Evolutionary conservation across 177 flowering plant species (phyloP).

Genomic region (Vitis hybrid): DNA sequence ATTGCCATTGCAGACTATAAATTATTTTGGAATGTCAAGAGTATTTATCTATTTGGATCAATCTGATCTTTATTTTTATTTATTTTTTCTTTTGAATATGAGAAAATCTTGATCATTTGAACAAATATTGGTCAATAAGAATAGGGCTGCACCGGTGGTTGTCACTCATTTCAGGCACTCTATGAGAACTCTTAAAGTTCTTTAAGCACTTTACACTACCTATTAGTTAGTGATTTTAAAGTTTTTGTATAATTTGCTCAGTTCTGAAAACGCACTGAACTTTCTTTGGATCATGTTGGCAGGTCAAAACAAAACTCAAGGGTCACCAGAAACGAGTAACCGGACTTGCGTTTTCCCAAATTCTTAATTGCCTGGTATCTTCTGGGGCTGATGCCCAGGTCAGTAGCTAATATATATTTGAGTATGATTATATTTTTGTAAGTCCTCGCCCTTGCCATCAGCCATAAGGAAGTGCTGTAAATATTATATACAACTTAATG

Average conservation of each 20-base stretch:
- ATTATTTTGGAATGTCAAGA: not conserved
- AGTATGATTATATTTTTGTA: too few species aligned
- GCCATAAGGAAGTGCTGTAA: not conserved
- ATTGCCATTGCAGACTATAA: not conserved
- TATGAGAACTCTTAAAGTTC: not conserved
- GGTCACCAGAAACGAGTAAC: slow-evolving; percentile 66
- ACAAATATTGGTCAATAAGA: not conserved
- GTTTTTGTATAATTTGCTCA: not conserved
- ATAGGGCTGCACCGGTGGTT: not conserved
- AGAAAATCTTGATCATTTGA: not conserved
- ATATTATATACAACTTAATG: too few species aligned
- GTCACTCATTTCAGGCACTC: not conserved
- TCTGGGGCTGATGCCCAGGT: slow-evolving; percentile 85
- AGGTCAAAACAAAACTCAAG: slow-evolving; percentile 63
- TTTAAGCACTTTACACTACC: not conserved
- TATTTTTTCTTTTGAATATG: not conserved
- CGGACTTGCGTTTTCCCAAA: slow-evolving; percentile 72
- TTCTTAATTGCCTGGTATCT: slow-evolving; percentile 59
- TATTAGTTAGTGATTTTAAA: too few species aligned
- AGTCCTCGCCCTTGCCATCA: not conserved
- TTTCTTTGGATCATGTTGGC: slow-evolving; percentile 3
- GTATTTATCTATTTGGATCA: not conserved
- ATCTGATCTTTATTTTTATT: not conserved
- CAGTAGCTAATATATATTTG: slow-evolving; percentile 3
- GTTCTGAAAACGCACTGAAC: not conserved